Base-by-base conservation (phyloP, 257 asterid species). In the Scutellaria minor region DNA sequence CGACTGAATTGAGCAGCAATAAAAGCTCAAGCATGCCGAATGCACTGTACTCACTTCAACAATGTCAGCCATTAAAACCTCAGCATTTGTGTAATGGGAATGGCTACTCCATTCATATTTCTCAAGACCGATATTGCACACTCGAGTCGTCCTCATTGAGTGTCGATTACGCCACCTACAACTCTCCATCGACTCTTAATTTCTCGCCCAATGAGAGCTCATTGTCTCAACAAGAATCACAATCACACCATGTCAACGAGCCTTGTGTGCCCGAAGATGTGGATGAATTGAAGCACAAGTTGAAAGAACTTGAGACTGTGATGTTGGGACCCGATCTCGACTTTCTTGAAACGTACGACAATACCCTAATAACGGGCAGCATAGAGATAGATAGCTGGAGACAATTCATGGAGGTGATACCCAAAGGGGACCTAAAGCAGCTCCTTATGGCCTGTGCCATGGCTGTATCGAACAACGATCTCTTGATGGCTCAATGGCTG, bases 261-360 rank as follows among this genome's bases (percentile, higher is more conserved):
- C 84, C 91, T 47, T 80, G 87, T 57, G 67, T 75, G 22, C 80
- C 87, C 0, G 89, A 89, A 51, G 90, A 86, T 39, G 77, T 65
- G 61, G 64, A 65, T 64, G 84, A 77, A 68, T 66, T 89, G 42
- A 88, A 75, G 85, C 83, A 82, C 85, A 90, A 86, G 79, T 79
- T 92, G 53, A 87, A 75, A 76, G 96, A 92, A 64, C 85, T 92
- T 14, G 98, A 92, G 80, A 76, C 78, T 0, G 92, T 69, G 9
- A 92, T 88, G 97, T 68, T 92, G 58, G 97, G 97, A 3, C 96
- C 98, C 0, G 96, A 92, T 77, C 68, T 83, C 2, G 95, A 89
- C 62, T 13, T 79, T 62, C 79, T 81, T 9, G 86, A 81, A 66
- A 68, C 54, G 57, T 77, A 58, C 15, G 85, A 81, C 7, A 48